These are phyloP conservation scores for Perkinsela sp. DNA, from an alignment of 208 protist species.

Conservation along the genomic window DNA sequence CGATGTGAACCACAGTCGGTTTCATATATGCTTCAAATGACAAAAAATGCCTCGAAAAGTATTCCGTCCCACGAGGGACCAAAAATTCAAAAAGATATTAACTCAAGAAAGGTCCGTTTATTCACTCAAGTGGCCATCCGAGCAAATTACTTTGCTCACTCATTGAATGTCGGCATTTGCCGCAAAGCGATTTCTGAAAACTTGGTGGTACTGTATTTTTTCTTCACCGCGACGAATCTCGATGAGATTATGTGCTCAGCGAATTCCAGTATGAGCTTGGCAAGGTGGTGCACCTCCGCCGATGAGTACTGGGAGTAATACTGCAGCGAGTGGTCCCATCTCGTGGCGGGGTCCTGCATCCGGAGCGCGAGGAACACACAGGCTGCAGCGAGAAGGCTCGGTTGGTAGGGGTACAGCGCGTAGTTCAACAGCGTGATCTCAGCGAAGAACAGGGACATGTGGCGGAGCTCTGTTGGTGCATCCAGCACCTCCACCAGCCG, in stretches of 20 bases:
- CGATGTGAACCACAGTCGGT: too few relatives aligned
- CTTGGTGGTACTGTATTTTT: conserved; percentile 40
- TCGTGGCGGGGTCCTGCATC: not conserved
- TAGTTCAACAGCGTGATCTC: not conserved
- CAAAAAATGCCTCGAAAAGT: too few relatives aligned
- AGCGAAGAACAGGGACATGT: not conserved
- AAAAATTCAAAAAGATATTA: too few relatives aligned
- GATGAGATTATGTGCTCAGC: conserved; percentile 34
- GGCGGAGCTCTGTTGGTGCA: not conserved
- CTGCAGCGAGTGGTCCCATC: conserved; percentile 1
- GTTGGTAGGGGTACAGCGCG: not conserved
- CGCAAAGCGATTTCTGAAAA: conserved; percentile 42
- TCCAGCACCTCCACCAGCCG: conserved; percentile 34
- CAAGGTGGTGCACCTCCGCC: conserved; percentile 4
- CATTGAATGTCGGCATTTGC: conserved; percentile 18
- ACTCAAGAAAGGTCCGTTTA: too few relatives aligned
- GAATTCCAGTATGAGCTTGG: conserved; percentile 37
- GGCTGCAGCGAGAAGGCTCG: conserved; percentile 2
- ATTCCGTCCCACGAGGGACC: too few relatives aligned
- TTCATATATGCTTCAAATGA: too few relatives aligned
- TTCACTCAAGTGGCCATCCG: too few relatives aligned
- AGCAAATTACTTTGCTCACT: conserved; percentile 4
- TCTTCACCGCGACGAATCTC: conserved; percentile 47
- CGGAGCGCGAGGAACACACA: conserved; percentile 4
- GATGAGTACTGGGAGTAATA: conserved; percentile 3